A percentile compares a stretch with the other conserved stretches of the same genome.
phyloP scores from a whole-genome alignment of 2,329 filamentous ascomycete species.

The Curvularia lunata region DNA sequence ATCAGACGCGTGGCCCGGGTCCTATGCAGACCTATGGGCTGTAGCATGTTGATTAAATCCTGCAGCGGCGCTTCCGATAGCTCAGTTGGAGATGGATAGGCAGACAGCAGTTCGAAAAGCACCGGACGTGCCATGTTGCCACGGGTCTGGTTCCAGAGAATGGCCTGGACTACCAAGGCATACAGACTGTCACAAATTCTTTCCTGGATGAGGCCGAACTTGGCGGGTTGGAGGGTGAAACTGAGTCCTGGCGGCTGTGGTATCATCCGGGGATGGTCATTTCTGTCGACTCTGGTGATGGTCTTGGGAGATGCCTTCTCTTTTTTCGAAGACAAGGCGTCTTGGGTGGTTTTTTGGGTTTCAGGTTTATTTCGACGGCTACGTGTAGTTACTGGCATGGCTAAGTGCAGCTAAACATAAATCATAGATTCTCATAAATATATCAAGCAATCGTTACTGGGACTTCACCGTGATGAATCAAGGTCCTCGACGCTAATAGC shows the following conservation, averaged over 20 bases:
- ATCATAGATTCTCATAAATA: no score
- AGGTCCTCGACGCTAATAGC: not conserved
- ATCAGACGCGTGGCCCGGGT: conserved; percentile 70
- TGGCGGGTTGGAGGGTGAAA: conserved; percentile 31
- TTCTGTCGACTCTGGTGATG: conserved; percentile 17
- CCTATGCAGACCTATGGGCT: conserved; percentile 39
- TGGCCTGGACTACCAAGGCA: conserved; percentile 79
- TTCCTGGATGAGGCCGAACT: conserved; percentile 86
- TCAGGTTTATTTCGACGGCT: conserved; percentile 1
- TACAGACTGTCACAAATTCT: conserved; percentile 77
- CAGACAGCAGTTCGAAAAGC: conserved; percentile 70
- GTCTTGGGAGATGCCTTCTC: not conserved
- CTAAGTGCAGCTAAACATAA: no score
- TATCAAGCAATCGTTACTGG: no score
- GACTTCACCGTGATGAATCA: no score
- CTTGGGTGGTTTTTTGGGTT: not conserved
- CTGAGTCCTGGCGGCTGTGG: conserved; percentile 26
- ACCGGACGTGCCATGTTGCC: conserved; percentile 77
- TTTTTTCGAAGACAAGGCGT: conserved; percentile 7
- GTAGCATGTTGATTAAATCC: conserved; percentile 30
- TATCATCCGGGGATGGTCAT: conserved; percentile 19
- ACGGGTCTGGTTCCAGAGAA: conserved; percentile 82
- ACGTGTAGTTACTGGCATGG: conserved; percentile 5
- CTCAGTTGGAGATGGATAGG: conserved; percentile 69
- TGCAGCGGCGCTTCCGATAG: conserved; percentile 56